Evolutionary conservation across 2,329 filamentous ascomycete species (phyloP).

Genomic region (Periconia sp.): DNA sequence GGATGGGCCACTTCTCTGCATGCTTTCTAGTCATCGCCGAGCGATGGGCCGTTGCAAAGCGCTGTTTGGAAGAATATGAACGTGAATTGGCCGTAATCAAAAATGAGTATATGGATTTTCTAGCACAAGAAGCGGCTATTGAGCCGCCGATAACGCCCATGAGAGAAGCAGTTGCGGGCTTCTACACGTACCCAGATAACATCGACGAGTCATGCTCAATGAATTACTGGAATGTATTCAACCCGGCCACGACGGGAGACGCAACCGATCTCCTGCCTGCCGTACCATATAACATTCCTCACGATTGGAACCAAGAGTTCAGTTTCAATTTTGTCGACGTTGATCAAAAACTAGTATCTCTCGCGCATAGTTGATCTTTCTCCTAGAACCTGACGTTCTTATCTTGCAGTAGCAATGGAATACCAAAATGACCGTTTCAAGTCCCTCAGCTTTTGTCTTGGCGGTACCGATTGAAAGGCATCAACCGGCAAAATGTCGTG

Average conservation of each 20-base stretch:
- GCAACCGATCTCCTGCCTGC: constrained; percentile 20
- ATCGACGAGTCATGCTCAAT: constrained; percentile 21
- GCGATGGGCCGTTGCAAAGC: constrained; percentile 36
- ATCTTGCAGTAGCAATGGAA: too few species aligned
- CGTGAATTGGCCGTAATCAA: constrained; percentile 31
- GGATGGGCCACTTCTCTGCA: constrained; percentile 32
- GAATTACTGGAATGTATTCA: constrained; percentile 33
- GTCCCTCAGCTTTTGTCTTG: not conserved
- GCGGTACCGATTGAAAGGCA: not conserved
- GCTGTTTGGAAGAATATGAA: constrained; percentile 39
- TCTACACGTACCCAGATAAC: constrained; percentile 18
- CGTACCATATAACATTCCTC: constrained; percentile 25
- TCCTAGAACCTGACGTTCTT: not conserved
- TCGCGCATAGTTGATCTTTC: not conserved
- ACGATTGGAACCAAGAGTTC: constrained; percentile 39
- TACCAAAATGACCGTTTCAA: not conserved
- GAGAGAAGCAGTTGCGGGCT: constrained; percentile 5
- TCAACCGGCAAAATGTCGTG: not conserved
- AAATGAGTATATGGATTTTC: constrained; percentile 36
- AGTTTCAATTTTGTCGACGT: constrained; percentile 24
- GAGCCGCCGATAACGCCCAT: constrained; percentile 11
- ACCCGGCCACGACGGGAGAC: constrained; percentile 28
- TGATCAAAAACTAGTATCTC: constrained; percentile 4
- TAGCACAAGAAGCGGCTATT: constrained; percentile 30
- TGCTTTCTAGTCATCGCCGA: constrained; percentile 39